Evolutionary conservation across 352 stramenopile species (phyloP), one percentile per base, ranked within the genome.

Genomic region (Phytophthora palmivora): DNA sequence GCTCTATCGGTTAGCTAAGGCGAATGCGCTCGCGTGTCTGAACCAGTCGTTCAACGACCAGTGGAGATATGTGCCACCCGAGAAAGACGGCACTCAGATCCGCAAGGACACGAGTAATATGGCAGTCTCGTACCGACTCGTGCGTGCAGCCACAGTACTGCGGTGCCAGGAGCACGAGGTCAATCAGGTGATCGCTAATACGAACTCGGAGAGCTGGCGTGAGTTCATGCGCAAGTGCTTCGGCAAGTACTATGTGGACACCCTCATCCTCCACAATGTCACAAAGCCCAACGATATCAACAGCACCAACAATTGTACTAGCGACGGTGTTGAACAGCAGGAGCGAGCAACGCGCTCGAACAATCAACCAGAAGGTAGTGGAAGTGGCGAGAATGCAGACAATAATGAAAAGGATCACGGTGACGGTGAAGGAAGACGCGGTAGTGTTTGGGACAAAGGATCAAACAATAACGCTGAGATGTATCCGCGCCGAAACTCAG

Each of bases 71-170:
- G 79, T 94, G 16, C 84, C 84, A 26, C 83, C 80, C 6, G 84
- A 91, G 67, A 91, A 90, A 44, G 82, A 94, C 46, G 84, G 84
- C 42, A 87, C 81, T 37, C 82, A 92, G 72, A 82, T 91, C 44
- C 79, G 84, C 52, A 94, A 94, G 63, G 84, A 94, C 67, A 94
- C 84, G 38, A 88, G 71, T 63, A 91, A 94, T 61, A 70, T 94
- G 61, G 67, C 77, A 9, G 74, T 74, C 21, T 91, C 80, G 18
- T 89, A 74, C 43, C 79, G 81, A 24, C 72, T 87, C 46, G 79
- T 94, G 42, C 84, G 84, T 41, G 78, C 80, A 44, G 76, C 82
- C 21, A 84, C 83, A 6, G 80, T 91, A 46, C 70, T 94, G 47
- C 83, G 82, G 14, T 92, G 82, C 62, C 80, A 89, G 46, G 76